These are phyloP conservation scores for Mortierella sp. DNA, from an alignment of 371 early-diverging fungal genomes.

Conservation along the genomic window DNA sequence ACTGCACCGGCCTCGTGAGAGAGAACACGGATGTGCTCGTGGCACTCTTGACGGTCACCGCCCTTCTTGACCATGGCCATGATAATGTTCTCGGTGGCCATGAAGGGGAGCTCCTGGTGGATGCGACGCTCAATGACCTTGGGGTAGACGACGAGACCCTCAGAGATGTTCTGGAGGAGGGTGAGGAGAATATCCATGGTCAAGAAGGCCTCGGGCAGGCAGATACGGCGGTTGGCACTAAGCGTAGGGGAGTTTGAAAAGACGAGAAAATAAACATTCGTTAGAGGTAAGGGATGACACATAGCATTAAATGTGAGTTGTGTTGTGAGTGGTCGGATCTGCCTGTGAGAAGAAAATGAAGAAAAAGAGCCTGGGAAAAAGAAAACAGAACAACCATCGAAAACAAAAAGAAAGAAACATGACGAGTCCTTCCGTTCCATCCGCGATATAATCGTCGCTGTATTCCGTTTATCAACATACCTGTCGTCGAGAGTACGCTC, in stretches of 20 bases:
- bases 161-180: constrained; percentile 94
- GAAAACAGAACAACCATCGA: not conserved
- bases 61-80: constrained; percentile 99
- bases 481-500: constrained; percentile 97
- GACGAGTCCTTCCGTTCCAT: not conserved
- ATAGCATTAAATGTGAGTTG: not conserved
- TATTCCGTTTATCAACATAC: constrained; percentile 15
- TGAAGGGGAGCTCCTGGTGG: constrained; percentile 96
- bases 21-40: constrained; percentile 96
- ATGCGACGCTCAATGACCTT: constrained; percentile 94
- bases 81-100: constrained; percentile 99
- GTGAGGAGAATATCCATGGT: constrained; percentile 96
- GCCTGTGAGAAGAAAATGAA: constrained; percentile 3
- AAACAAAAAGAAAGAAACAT: not conserved
- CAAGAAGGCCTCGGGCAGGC: constrained; percentile 97
- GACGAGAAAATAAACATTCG: not conserved
- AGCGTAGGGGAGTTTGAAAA: not conserved
- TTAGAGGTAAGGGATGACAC: not conserved
- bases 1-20: constrained; percentile 92
- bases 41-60: constrained; percentile 96
- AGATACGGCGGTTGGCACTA: constrained; percentile 96
- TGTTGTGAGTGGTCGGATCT: not conserved
- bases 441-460: not conserved
- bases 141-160: constrained; percentile 97
- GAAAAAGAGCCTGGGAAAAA: constrained; percentile 3